Base-by-base conservation (phyloP, 176 grass and related monocot genomes). In the Aechmea fasciata region DNA sequence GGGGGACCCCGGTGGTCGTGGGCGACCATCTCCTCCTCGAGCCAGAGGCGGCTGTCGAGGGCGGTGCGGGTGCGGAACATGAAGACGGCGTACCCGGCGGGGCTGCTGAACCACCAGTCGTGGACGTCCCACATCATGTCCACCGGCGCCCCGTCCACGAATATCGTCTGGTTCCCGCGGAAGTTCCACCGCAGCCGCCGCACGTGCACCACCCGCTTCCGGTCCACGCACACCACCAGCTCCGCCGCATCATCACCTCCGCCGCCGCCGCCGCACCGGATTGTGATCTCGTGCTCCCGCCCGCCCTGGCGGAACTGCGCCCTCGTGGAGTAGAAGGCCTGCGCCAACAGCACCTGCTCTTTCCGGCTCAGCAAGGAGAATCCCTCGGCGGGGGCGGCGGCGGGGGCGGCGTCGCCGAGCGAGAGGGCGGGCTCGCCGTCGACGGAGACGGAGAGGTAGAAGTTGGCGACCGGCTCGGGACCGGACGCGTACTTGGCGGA, bases 121-220 rank as follows among this genome's bases (percentile, higher is more conserved):
- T 89, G 86, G 12, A 97, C 73, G 77, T 97, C 89, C 94, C 93
- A 96, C 83, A 92, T 89, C n/a, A 96, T 78, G 79, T 96, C 89
- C 3, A 96, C 81, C 17, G 93, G 93, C 11, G 76, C 70, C 24
- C 93, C 89, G 48, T 96, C 93, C 49, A 96, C 81, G 82, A 96
- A 96, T 18, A 96, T 83, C 1, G 89, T 96, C 89, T 96, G 89
- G 77, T 92, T 96, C 9, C 89, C 93, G 12, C 89, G 22, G 55
- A 96, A 96, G 63, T 96, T 96, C 73, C 86, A 83, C n/a, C 78
- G 74, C 29, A 89, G 81, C 48, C 79, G 66, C 29, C 81, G 71
- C 68, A 85, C 81, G 65, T 87, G 81, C 51, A 96, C 85, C 2
- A 83, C 89, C 20, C 84, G 71, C 71, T 87, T 96, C 18, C 80